phyloP scores from a whole-genome alignment of 2,329 filamentous ascomycete species.

The Pestalotiopsis sp. region DNA sequence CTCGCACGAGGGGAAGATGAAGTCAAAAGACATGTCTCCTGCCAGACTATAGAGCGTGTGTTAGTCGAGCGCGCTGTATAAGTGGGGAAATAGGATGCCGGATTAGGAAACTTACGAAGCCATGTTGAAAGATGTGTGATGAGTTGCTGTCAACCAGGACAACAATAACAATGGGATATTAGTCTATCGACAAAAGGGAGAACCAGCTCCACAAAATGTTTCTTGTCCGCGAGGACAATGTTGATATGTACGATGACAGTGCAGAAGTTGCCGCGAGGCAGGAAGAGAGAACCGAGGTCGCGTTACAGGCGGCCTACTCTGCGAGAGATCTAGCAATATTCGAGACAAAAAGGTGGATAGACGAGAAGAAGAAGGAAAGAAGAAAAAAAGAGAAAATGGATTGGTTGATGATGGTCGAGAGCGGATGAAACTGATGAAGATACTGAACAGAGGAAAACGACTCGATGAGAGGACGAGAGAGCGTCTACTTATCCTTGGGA shows the following conservation, averaged over 20 bases:
- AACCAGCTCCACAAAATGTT: conserved; percentile 28
- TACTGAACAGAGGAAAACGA: conserved; percentile 21
- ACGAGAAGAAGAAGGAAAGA: conserved; percentile 13
- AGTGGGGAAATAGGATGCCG: neutral
- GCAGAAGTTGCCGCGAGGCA: conserved; percentile 23
- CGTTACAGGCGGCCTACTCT: conserved; percentile 21
- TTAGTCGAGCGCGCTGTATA: conserved; percentile 24
- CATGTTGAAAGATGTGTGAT: conserved; percentile 33
- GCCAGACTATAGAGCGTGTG: conserved; percentile 49
- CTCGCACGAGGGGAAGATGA: conserved; percentile 56
- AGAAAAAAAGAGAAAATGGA: conserved; percentile 25
- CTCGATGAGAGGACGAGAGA: conserved; percentile 21
- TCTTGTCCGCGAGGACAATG: conserved; percentile 1
- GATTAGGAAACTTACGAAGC: conserved; percentile 39
- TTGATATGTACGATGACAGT: conserved; percentile 19
- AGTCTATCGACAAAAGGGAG: conserved; percentile 28
- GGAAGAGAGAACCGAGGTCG: conserved; percentile 24
- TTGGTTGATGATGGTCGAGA: conserved; percentile 25
- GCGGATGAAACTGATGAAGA: conserved; percentile 28
- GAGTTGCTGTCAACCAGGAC: conserved; percentile 26
- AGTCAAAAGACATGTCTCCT: conserved; percentile 63
- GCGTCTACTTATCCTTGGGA: conserved; percentile 33
- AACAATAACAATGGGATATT: conserved; percentile 25
- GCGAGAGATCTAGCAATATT: conserved; percentile 28
- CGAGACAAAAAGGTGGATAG: conserved; percentile 15